Percentiles rank a stretch among this genome's conserved stretches.
These are phyloP conservation scores for Chaetomium sp. DNA, from an alignment of 2,329 filamentous ascomycete genomes.

Conservation along the genomic window DNA sequence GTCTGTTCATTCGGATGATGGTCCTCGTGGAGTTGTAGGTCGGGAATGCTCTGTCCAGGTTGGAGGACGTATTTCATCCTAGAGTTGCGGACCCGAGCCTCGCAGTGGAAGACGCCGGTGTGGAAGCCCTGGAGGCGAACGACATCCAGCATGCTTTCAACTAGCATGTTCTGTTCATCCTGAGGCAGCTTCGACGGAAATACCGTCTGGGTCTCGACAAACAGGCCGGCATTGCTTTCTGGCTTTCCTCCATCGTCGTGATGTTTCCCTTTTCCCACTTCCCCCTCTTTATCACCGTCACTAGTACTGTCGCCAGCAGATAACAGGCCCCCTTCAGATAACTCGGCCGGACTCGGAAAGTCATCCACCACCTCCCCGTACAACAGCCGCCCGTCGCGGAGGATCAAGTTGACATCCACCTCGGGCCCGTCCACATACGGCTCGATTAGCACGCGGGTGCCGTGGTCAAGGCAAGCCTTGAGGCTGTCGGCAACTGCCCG, in stretches of 20 bases:
- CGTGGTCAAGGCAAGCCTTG: constrained; percentile 17
- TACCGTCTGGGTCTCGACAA: constrained; percentile 22
- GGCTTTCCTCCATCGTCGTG: not conserved
- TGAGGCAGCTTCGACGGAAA: constrained; percentile 23
- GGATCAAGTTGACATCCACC: constrained; percentile 36
- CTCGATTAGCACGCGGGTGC: constrained; percentile 32
- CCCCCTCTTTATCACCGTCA: not conserved
- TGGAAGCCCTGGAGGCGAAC: constrained; percentile 23
- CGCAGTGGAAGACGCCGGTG: constrained; percentile 28
- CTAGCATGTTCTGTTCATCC: constrained; percentile 19
- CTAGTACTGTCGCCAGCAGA: no score
- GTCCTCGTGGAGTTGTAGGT: constrained; percentile 14
- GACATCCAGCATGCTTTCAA: constrained; percentile 16
- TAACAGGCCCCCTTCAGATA: constrained; percentile 20
- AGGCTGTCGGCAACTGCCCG: constrained; percentile 18
- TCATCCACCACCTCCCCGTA: constrained; percentile 36
- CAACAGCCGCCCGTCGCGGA: constrained; percentile 34
- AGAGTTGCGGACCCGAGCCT: constrained; percentile 27
- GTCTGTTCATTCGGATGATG: no score
- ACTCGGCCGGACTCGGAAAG: constrained; percentile 26
- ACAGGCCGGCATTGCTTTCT: not conserved
- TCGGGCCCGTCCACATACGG: constrained; percentile 36
- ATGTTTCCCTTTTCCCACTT: constrained; percentile 19
- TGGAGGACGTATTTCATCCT: constrained; percentile 16
- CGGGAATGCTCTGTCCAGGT: constrained; percentile 17